Percentiles rank a stretch among this genome's conserved stretches.
phyloP scores from a whole-genome alignment of 257 asterid genomes.

The Buddleja alternifolia region DNA sequence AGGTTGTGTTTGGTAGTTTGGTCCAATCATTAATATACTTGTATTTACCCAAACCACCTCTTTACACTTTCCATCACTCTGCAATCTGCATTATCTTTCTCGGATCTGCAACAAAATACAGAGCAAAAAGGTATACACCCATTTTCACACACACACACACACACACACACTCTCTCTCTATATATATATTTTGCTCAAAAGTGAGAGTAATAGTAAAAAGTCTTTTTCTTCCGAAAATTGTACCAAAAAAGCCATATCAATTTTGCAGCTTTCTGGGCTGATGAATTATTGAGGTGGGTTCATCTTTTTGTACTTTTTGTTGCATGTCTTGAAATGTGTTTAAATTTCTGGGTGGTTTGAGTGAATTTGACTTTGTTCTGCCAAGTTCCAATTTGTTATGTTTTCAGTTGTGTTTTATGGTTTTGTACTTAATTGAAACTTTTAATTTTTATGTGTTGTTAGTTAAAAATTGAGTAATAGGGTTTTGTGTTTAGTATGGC shows the following conservation, averaged over 20 bases:
- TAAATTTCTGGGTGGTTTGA: conserved; percentile 28
- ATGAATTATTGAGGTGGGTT: conserved; percentile 40
- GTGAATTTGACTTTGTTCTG: conserved; percentile 36
- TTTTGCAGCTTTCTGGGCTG: conserved; percentile 48
- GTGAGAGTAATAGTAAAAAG: conserved; percentile 38
- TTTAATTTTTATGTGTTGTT: conserved; percentile 30
- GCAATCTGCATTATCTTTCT: conserved; percentile 63
- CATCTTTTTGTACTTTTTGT: conserved; percentile 13
- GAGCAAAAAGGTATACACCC: conserved; percentile 28
- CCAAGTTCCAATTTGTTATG: not conserved
- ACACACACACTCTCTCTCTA: too few species aligned
- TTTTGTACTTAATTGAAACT: conserved; percentile 5
- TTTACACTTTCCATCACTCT: conserved; percentile 39
- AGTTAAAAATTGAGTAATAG: too few species aligned
- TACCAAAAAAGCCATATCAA: conserved; percentile 48
- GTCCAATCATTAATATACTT: conserved; percentile 36
- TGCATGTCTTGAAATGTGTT: conserved; percentile 33
- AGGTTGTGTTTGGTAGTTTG: conserved; percentile 44
- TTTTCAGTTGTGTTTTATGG: conserved; percentile 5
- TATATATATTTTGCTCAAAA: conserved; percentile 31
- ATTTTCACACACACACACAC: too few species aligned
- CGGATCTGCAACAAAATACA: conserved; percentile 45
- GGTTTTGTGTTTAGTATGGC: conserved; percentile 11
- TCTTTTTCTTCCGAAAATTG: conserved; percentile 32
- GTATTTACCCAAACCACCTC: conserved; percentile 30